Conservation (phyloP, 176 grass and related monocot species). For the Cenchrus fungigraminus region DNA sequence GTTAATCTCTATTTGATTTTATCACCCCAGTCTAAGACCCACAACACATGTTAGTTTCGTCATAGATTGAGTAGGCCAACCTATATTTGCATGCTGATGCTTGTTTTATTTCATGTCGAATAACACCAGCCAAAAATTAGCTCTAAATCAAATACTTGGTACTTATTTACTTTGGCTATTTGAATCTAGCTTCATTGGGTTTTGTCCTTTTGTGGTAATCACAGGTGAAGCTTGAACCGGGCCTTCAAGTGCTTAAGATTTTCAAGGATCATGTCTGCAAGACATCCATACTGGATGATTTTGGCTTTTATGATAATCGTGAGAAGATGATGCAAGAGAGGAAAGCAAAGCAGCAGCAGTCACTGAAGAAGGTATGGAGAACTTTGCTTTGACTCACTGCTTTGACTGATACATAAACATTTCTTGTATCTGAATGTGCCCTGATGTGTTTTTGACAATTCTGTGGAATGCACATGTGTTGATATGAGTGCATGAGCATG, state of each 20-base stretch:
- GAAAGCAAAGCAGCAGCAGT: constrained; percentile 72
- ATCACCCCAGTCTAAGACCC: neutral
- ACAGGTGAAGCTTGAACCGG: constrained; percentile 88
- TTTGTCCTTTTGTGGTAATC: constrained; percentile 21
- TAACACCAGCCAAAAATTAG: neutral
- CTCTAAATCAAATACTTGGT: neutral
- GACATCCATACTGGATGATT: constrained; percentile 90
- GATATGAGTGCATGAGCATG: neutral
- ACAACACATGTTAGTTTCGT: neutral
- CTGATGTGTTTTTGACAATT: neutral
- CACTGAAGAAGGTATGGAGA: constrained; percentile 69
- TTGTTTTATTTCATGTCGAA: neutral
- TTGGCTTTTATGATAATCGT: constrained; percentile 81
- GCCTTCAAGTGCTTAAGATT: constrained; percentile 79
- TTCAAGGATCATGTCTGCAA: constrained; percentile 86
- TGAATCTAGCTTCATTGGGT: constrained; percentile 21
- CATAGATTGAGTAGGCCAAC: neutral
- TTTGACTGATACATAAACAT: neutral
- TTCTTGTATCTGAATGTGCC: too few species aligned
- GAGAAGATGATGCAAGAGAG: constrained; percentile 91
- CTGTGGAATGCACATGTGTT: neutral
- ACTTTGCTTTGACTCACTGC: neutral
- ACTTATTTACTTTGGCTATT: neutral
- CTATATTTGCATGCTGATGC: neutral
- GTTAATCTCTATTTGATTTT: neutral